Evolutionary conservation across 2,329 filamentous ascomycete species (phyloP), one percentile per base, ranked within the genome.

Genomic region (Phyllosticta capitalensis): DNA sequence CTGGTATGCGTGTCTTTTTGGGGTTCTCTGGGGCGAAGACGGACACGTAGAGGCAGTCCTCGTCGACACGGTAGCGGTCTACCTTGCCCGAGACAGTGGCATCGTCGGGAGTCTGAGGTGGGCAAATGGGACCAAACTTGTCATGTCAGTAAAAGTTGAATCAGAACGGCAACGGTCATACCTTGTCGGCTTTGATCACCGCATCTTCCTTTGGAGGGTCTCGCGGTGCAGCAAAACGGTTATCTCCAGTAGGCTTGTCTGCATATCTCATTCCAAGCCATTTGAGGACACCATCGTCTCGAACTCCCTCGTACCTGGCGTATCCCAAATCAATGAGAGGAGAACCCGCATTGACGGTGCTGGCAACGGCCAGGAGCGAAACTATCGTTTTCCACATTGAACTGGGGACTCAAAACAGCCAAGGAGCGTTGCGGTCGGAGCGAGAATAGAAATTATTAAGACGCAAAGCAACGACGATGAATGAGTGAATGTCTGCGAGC

Each of bases 221-320:
- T 21, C 72, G 70, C 2, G 81, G 81, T 30, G 76, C 75, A n/a
- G 72, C 73, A 63, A 82, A 83, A 26, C 81, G 73, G 52, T 81
- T 67, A 9, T 80, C 65, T 9, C 79, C 80, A 3, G 78, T 62
- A 1, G 81, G 81, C 10, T 81, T 76, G 38, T 78, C 77, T 5
- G 79, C 81, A 67, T 78, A 84, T 49, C 81, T 76, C 61, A 83
- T 82, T 1, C 88, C 89, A 5, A 89, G 78, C 87, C 87, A 92
- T 69, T 86, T 79, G 1, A 81, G 83, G 52, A 90, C 74, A 1
- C 84, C 86, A 65, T 82, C 81, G 71, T 65, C 1, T 79, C 74
- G 67, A 3, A 75, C 71, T 9, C 89, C 89, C 54, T 78, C 71
- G 67, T 91, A 90, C 26, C 76, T 80, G 33, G 85, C 80, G 67